These are phyloP conservation scores for Ganoderma sp. DNA, from an alignment of 1,284 basidiomycete genomes.

Conservation along the genomic window DNA sequence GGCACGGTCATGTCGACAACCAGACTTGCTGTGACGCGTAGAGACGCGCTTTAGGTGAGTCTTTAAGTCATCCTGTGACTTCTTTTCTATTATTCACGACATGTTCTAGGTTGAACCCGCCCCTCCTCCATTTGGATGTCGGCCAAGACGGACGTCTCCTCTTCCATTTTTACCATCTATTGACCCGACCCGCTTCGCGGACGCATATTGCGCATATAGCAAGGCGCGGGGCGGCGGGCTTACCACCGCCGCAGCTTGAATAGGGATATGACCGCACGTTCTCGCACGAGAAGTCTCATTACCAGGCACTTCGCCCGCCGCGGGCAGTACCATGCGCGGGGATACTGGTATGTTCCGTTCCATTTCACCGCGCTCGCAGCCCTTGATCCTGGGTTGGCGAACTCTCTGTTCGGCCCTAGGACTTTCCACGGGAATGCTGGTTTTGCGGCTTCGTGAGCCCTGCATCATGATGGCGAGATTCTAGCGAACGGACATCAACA, in stretches of 20 bases:
- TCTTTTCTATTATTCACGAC: neutral
- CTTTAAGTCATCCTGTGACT: neutral
- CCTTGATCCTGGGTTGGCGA: neutral
- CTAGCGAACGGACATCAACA: conserved; percentile 17
- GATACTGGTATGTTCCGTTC: conserved; percentile 1
- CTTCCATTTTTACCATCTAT: neutral
- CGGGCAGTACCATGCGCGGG: neutral
- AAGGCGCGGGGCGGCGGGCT: neutral
- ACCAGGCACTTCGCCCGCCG: neutral
- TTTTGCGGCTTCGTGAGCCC: neutral
- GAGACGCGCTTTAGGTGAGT: conserved; percentile 13
- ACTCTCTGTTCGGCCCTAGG: neutral
- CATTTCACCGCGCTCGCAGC: conserved; percentile 6
- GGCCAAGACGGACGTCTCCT: neutral
- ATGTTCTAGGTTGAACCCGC: neutral
- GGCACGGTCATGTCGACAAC: neutral
- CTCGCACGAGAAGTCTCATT: neutral
- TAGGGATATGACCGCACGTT: neutral
- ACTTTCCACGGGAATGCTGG: neutral
- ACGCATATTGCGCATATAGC: conserved; percentile 3
- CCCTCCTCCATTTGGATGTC: neutral
- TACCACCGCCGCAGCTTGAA: neutral
- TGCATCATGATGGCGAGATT: conserved; percentile 15
- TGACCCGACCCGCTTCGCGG: neutral
- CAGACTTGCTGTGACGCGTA: conserved; percentile 7